These are phyloP conservation scores for Mitragyna speciosa DNA, from an alignment of 257 asterid genomes.

Conservation along the genomic window DNA sequence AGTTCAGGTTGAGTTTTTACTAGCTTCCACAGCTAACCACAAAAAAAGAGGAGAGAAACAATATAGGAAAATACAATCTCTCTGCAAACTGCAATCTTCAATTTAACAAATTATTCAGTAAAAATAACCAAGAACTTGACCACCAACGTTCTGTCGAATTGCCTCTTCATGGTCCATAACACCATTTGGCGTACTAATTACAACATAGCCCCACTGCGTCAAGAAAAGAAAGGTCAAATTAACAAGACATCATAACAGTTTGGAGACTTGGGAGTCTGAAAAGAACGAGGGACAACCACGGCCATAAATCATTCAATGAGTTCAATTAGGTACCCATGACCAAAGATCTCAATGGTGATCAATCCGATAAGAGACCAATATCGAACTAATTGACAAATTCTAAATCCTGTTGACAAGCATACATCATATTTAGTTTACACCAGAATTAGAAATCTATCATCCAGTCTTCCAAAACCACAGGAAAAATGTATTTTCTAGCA, in stretches of 20 bases:
- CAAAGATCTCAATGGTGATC: background rate
- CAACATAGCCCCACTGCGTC: slow-evolving; percentile 95
- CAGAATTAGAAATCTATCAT: background rate
- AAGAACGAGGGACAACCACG: too few relatives aligned
- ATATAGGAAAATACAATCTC: background rate
- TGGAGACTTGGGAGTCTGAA: background rate
- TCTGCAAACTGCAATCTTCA: background rate
- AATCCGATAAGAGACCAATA: background rate
- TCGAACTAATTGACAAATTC: background rate
- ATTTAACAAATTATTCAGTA: slow-evolving; percentile 38
- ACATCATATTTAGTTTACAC: background rate
- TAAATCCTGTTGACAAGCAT: background rate
- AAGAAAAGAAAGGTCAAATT: slow-evolving; percentile 1
- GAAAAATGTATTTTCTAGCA: background rate
- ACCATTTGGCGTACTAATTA: slow-evolving; percentile 92
- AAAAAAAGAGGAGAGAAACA: background rate
- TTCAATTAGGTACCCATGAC: background rate
- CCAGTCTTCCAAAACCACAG: background rate
- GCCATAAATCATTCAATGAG: background rate
- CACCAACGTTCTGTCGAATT: slow-evolving; percentile 76
- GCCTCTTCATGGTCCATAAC: slow-evolving; percentile 96
- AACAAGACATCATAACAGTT: background rate
- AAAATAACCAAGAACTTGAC: slow-evolving; percentile 95
- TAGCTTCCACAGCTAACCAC: background rate
- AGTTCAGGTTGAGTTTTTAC: background rate